Conservation (phyloP, 2,329 filamentous ascomycete genomes). For the Pseudogymnoascus sp. region DNA sequence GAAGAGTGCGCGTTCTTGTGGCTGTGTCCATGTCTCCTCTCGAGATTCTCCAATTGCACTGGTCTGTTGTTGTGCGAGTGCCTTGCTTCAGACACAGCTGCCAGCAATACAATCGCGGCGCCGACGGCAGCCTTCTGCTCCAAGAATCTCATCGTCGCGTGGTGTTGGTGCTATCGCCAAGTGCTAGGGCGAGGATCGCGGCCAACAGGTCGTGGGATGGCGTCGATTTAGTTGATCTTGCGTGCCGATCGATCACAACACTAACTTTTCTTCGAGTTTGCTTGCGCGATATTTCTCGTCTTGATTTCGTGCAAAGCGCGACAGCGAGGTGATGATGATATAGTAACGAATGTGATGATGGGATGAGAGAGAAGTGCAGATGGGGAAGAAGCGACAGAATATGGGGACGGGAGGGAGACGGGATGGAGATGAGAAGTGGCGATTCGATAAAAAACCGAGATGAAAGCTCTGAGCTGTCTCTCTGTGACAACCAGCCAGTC, state of each 20-base stretch:
- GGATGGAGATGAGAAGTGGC: background rate
- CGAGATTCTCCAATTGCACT: constrained; percentile 23
- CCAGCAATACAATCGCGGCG: constrained; percentile 41
- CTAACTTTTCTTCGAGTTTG: background rate
- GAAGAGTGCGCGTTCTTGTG: constrained; percentile 21
- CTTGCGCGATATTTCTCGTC: background rate
- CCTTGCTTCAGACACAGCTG: constrained; percentile 25
- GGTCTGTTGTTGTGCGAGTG: constrained; percentile 16
- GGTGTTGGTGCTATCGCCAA: background rate
- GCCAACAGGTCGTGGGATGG: background rate
- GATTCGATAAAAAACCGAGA: background rate
- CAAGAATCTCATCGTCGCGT: constrained; percentile 44
- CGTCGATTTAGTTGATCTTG: background rate
- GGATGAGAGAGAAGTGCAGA: background rate
- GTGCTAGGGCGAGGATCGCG: background rate
- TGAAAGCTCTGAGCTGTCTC: background rate
- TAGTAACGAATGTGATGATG: background rate
- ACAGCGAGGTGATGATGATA: background rate
- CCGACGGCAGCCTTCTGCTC: constrained; percentile 42
- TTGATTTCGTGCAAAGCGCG: background rate
- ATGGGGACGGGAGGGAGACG: background rate
- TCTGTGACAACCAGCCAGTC: background rate
- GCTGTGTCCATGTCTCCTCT: constrained; percentile 19
- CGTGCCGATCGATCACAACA: background rate
- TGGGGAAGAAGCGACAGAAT: background rate